phyloP scores from a whole-genome alignment of 2,329 filamentous ascomycete genomes.

The Beauveria medogensis region DNA sequence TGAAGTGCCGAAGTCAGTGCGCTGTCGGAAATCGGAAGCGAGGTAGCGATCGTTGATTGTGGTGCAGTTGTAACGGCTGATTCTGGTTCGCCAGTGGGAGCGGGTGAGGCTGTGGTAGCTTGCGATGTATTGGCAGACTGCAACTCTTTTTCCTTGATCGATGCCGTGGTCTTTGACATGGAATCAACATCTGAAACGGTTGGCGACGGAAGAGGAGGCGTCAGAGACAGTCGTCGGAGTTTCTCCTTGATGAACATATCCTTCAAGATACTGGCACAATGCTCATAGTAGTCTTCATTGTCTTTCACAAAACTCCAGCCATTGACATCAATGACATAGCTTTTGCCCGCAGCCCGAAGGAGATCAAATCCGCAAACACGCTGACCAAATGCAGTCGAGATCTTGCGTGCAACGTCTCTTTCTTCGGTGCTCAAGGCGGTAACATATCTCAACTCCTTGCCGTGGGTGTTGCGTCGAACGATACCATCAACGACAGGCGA shows the following conservation, averaged over 20 bases:
- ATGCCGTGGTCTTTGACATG: constrained; percentile 21
- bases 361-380: constrained; percentile 94
- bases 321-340: constrained; percentile 97
- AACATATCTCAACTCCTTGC: constrained; percentile 94
- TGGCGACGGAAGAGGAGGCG: constrained; percentile 44
- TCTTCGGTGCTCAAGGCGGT: constrained; percentile 77
- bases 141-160: constrained; percentile 33
- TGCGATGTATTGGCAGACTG: constrained; percentile 14
- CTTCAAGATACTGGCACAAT: constrained; percentile 75
- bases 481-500: constrained; percentile 95
- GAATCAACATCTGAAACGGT: constrained; percentile 36
- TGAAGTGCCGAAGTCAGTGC: constrained; percentile 25
- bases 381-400: constrained; percentile 87
- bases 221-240: constrained; percentile 53
- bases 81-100: constrained; percentile 20
- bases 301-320: constrained; percentile 99
- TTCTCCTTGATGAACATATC: constrained; percentile 83
- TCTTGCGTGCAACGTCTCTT: constrained; percentile 77
- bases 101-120: background rate
- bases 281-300: constrained; percentile 97
- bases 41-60: constrained; percentile 17
- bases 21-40: constrained; percentile 26
- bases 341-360: constrained; percentile 77
- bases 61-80: constrained; percentile 14
- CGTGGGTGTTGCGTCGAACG: constrained; percentile 91